Conservation (phyloP, 192 early-diverging fungal species). For the Coemansia sp. region DNA sequence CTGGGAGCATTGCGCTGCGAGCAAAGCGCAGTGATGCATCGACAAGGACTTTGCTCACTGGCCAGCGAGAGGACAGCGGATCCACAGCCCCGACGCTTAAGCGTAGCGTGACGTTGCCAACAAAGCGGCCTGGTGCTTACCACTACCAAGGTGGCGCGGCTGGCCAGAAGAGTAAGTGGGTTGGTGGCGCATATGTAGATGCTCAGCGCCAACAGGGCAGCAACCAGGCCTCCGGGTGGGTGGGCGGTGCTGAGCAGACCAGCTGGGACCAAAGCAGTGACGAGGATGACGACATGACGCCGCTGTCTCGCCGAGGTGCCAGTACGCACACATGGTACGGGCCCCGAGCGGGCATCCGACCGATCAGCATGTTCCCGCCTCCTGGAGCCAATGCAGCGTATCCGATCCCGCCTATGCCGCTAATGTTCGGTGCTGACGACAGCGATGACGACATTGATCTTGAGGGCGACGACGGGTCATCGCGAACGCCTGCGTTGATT, state of each 20-base stretch:
- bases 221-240: conserved; percentile 31
- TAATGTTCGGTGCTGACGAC: conserved; percentile 55
- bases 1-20: conserved; percentile 23
- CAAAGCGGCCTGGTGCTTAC: conserved; percentile 22
- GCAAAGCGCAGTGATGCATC: conserved; percentile 33
- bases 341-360: conserved; percentile 31
- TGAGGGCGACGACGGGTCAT: conserved; percentile 63
- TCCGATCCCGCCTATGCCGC: conserved; percentile 43
- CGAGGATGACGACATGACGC: conserved; percentile 16
- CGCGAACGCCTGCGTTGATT: conserved; percentile 37
- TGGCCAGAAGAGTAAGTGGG: conserved; percentile 37
- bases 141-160: conserved; percentile 4
- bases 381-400: conserved; percentile 16
- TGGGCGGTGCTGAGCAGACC: conserved; percentile 20
- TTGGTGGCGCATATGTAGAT: conserved; percentile 24
- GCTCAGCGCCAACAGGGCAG: conserved; percentile 2
- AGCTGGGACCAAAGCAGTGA: conserved; percentile 50
- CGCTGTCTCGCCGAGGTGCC: conserved; percentile 18
- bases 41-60: conserved; percentile 26
- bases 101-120: conserved; percentile 48
- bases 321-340: conserved; percentile 51
- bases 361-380: conserved; percentile 47
- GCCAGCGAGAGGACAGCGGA: conserved; percentile 28
- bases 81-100: conserved; percentile 19
- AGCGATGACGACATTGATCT: conserved; percentile 66